Evolutionary conservation across 352 stramenopile species (phyloP).

Genomic region (Globisporangium nunn): DNA sequence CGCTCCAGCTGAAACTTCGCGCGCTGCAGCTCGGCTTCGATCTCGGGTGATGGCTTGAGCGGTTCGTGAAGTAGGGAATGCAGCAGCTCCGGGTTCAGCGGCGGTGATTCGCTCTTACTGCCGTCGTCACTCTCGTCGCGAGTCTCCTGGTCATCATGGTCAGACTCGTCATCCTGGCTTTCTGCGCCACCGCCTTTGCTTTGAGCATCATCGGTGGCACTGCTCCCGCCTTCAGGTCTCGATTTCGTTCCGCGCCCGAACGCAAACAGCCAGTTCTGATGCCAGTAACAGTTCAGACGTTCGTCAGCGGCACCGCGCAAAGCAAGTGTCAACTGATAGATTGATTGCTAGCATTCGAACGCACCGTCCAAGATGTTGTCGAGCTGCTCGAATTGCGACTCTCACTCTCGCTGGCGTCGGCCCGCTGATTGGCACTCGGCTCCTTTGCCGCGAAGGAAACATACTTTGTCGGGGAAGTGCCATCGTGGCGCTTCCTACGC

Average conservation of each 20-base stretch:
- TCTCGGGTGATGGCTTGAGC: conserved; percentile 33
- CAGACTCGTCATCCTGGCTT: conserved; percentile 11
- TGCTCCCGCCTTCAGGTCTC: conserved; percentile 2
- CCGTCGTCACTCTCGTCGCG: conserved; percentile 3
- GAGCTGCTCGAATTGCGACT: background rate
- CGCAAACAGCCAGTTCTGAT: conserved; percentile 21
- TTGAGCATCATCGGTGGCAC: too few relatives aligned
- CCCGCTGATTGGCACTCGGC: conserved; percentile 1
- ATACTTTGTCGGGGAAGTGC: background rate
- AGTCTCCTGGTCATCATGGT: background rate
- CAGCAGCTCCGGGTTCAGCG: conserved; percentile 6
- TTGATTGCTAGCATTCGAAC: background rate
- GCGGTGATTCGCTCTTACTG: background rate
- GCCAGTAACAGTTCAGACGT: background rate
- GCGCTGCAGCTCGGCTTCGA: conserved; percentile 30
- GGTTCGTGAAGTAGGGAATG: conserved; percentile 16
- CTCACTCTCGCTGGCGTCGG: background rate
- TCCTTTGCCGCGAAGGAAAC: background rate
- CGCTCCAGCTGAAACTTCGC: conserved; percentile 20
- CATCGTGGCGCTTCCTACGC: too few relatives aligned
- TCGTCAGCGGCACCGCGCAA: too few relatives aligned
- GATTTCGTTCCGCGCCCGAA: background rate
- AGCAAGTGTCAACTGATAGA: too few relatives aligned
- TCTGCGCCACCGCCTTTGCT: background rate
- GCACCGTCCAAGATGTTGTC: conserved; percentile 10